Evolutionary conservation across 2,329 filamentous ascomycete genomes (phyloP).

Genomic region (Phialophora macrospora): DNA sequence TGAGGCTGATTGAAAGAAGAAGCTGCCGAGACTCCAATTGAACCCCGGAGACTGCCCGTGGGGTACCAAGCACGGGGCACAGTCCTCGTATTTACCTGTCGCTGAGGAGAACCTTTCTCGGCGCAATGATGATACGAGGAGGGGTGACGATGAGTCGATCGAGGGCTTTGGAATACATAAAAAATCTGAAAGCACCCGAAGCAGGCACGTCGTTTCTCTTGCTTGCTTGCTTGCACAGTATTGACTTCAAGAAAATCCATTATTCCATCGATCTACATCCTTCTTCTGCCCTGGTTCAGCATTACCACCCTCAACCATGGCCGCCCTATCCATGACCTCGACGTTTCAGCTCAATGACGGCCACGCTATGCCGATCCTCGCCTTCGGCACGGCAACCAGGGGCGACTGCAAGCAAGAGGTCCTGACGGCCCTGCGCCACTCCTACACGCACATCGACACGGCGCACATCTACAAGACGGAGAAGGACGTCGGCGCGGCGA

Average conservation of each 20-base stretch:
- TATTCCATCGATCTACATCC: neutral
- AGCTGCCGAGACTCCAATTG: neutral
- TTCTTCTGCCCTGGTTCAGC: neutral
- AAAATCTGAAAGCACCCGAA: neutral
- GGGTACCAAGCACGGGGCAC: too few species aligned
- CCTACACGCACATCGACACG: slow-evolving; percentile 55
- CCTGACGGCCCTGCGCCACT: slow-evolving; percentile 36
- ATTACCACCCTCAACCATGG: neutral
- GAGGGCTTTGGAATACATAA: neutral
- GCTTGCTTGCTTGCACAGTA: neutral
- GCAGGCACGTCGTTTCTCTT: neutral
- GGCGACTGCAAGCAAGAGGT: slow-evolving; percentile 45
- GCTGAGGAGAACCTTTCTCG: too few species aligned
- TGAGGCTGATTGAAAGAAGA: neutral
- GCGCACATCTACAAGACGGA: slow-evolving; percentile 75
- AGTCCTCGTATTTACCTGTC: too few species aligned
- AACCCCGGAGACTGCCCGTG: neutral
- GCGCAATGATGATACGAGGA: neutral
- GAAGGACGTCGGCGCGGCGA: slow-evolving; percentile 65
- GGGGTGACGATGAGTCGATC: neutral
- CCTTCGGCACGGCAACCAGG: slow-evolving; percentile 67
- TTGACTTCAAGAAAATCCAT: neutral
- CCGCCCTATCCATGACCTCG: slow-evolving; percentile 41
- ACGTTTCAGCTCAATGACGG: slow-evolving; percentile 56
- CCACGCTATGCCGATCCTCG: slow-evolving; percentile 66